Conservation (phyloP, 208 protist species). For the Novymonas esmeraldas region DNA sequence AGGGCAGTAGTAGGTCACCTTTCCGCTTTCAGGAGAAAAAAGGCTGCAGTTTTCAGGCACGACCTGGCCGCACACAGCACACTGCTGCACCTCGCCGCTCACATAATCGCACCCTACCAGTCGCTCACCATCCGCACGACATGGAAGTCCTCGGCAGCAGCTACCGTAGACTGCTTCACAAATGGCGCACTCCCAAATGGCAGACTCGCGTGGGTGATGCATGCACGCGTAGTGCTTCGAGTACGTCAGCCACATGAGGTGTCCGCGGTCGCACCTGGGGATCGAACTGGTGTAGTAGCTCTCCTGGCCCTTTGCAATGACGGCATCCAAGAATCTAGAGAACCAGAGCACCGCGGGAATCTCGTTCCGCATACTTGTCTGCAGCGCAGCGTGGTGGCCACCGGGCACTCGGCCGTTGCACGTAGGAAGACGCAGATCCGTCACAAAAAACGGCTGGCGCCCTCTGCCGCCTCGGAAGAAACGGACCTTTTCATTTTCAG, state of each 20-base stretch:
- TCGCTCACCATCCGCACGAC: constrained; percentile 29
- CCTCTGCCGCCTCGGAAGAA: constrained; percentile 50
- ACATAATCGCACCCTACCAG: constrained; percentile 3
- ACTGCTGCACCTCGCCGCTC: constrained; percentile 9
- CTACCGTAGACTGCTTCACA: constrained; percentile 79
- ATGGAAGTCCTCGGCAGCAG: constrained; percentile 66
- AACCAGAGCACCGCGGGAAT: constrained; percentile 57
- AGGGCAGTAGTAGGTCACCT: constrained; percentile 39
- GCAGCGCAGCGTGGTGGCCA: constrained; percentile 23
- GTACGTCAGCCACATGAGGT: constrained; percentile 69
- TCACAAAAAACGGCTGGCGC: constrained; percentile 5
- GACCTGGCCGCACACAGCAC: constrained; percentile 45
- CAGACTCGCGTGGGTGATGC: constrained; percentile 52
- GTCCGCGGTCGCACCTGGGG: constrained; percentile 65
- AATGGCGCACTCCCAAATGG: constrained; percentile 80
- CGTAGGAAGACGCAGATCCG: constrained; percentile 38
- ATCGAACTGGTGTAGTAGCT: constrained; percentile 61
- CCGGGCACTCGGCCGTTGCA: constrained; percentile 43
- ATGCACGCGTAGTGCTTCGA: constrained; percentile 54
- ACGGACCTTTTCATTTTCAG: constrained; percentile 29
- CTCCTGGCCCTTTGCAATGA: constrained; percentile 44
- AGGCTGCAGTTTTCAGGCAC: constrained; percentile 29
- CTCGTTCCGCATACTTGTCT: constrained; percentile 57
- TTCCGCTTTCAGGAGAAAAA: constrained; percentile 12
- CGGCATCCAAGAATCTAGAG: constrained; percentile 52